Evolutionary conservation across 2,329 filamentous ascomycete species (phyloP).

Genomic region (Dendrostoma leiphaemia): DNA sequence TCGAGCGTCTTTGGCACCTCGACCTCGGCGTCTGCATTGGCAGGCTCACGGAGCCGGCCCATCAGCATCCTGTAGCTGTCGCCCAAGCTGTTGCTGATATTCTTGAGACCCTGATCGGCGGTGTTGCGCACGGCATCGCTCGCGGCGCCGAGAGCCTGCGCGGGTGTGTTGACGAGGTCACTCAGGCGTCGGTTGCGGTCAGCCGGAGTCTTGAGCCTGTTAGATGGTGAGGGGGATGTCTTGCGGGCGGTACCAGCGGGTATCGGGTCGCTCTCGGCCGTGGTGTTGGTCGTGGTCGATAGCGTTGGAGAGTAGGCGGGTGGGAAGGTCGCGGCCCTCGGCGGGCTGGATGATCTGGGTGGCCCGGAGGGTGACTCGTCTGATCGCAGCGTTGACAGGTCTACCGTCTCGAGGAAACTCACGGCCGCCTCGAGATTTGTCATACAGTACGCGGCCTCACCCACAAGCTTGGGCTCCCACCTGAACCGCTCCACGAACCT

Average conservation of each 20-base stretch:
- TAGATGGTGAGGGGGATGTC: conserved; percentile 35
- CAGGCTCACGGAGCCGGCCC: conserved; percentile 67
- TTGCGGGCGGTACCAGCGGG: conserved; percentile 28
- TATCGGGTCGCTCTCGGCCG: conserved; percentile 21
- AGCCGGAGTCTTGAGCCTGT: conserved; percentile 45
- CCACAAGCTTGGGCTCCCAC: conserved; percentile 80
- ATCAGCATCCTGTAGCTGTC: conserved; percentile 93
- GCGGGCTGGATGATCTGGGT: conserved; percentile 53
- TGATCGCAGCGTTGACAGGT: conserved; percentile 80
- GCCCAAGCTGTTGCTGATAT: conserved; percentile 84
- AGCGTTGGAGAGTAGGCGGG: conserved; percentile 51
- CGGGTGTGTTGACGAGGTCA: conserved; percentile 80
- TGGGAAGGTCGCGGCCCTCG: conserved; percentile 54
- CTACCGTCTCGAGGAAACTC: conserved; percentile 91
- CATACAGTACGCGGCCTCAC: conserved; percentile 92
- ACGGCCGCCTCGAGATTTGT: conserved; percentile 95
- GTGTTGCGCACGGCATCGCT: conserved; percentile 83
- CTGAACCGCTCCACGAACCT: conserved; percentile 92
- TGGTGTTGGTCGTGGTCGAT: conserved; percentile 31
- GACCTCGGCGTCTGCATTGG: conserved; percentile 44
- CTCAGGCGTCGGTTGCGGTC: conserved; percentile 74
- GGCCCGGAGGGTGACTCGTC: conserved; percentile 74
- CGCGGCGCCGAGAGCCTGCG: conserved; percentile 76
- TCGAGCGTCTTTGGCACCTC: conserved; percentile 85
- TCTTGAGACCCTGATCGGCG: conserved; percentile 89